Conservation (phyloP, 2,329 filamentous ascomycete species). For the Trichoderma atrobrunneum region DNA sequence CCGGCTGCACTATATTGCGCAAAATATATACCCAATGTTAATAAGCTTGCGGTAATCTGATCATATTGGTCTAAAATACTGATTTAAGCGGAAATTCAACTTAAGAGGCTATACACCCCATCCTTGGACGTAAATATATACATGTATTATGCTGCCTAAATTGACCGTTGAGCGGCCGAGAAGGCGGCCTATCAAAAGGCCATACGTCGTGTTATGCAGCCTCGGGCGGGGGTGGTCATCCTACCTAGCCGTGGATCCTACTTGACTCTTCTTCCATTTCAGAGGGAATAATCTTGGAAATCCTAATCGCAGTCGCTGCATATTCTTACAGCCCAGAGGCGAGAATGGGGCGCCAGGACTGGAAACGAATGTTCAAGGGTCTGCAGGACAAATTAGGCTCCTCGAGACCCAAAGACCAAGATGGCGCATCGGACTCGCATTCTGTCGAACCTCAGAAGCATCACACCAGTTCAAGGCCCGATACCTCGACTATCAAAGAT, state of each 20-base stretch:
- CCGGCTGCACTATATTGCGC: not conserved
- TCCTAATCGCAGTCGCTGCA: not conserved
- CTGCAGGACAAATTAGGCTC: not conserved
- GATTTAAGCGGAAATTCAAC: not conserved
- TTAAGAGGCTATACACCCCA: not conserved
- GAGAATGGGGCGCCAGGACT: not conserved
- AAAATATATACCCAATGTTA: not conserved
- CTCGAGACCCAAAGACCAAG: not conserved
- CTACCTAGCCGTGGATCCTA: not conserved
- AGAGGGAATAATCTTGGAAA: accelerated
- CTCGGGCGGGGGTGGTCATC: not conserved
- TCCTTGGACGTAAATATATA: no score
- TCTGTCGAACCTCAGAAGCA: not conserved
- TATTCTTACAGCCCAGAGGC: not conserved
- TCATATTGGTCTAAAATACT: not conserved
- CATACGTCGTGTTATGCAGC: not conserved
- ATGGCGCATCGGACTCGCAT: not conserved
- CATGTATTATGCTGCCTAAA: no score
- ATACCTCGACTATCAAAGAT: not conserved
- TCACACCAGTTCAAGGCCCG: not conserved
- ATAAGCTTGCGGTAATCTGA: not conserved
- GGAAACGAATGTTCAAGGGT: not conserved
- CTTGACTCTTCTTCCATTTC: not conserved
- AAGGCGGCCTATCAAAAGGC: not conserved
- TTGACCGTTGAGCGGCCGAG: not conserved